phyloP scores from a whole-genome alignment of 139 green algal species.

The Micractinium conductrix region DNA sequence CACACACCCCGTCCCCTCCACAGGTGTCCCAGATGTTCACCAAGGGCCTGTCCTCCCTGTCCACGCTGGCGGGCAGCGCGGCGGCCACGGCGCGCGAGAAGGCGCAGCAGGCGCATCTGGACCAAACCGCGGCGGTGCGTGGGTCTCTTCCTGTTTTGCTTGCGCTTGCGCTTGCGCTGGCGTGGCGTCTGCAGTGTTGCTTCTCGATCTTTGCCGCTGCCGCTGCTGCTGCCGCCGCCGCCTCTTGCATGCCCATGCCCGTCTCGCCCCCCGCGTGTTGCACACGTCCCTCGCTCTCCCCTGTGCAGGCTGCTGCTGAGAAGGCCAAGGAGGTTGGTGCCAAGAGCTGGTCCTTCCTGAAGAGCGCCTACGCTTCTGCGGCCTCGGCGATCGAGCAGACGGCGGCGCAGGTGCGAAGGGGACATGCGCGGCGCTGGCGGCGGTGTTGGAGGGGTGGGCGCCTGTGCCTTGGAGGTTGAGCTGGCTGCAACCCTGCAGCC shows the following conservation, averaged over 20 bases:
- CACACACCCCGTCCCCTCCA: neutral
- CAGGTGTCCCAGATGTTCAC: conserved; percentile 55
- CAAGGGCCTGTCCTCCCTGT: conserved; percentile 62
- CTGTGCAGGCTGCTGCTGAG: conserved; percentile 42
- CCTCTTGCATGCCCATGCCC: neutral
- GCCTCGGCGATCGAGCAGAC: conserved; percentile 52
- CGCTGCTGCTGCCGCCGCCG: neutral
- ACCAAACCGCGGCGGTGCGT: conserved; percentile 18
- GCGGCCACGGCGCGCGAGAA: conserved; percentile 13
- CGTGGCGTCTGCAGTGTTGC: too few species aligned
- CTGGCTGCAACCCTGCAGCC: too few species aligned
- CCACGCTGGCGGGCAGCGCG: conserved; percentile 45
- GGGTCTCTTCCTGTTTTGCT: neutral
- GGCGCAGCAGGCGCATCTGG: conserved; percentile 20
- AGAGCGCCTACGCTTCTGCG: conserved; percentile 50
- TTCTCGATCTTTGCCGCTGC: too few species aligned
- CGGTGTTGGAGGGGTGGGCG: too few species aligned
- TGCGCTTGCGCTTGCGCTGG: neutral
- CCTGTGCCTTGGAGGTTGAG: too few species aligned
- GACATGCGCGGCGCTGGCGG: too few species aligned
- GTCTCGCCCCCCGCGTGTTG: neutral
- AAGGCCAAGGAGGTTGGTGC: conserved; percentile 55
- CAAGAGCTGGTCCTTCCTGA: conserved; percentile 60
- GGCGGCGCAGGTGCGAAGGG: conserved; percentile 40
- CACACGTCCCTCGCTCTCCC: neutral